Evolutionary conservation across 345 rosid species (phyloP).

Genomic region (Euphorbia lathyris): DNA sequence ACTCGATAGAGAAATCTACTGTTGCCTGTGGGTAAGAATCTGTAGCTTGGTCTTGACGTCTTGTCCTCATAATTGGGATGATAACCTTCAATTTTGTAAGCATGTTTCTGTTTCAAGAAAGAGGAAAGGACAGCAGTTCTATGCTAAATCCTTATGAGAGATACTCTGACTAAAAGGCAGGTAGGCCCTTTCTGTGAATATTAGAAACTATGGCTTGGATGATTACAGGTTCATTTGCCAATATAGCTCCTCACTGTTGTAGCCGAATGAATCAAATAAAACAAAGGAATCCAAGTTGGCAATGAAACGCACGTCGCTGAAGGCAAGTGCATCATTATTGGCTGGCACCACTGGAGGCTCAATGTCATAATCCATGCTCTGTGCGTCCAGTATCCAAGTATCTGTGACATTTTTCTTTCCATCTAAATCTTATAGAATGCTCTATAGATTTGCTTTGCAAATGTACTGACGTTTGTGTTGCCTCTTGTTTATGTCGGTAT

Average conservation of each 20-base stretch:
- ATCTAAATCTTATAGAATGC: conserved; percentile 10
- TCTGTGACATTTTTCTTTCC: conserved; percentile 16
- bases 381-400: conserved; percentile 39
- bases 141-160: too few species aligned
- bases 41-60: too few species aligned
- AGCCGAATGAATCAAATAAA: conserved; percentile 36
- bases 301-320: conserved; percentile 42
- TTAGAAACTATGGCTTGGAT: conserved; percentile 1
- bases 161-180: neutral
- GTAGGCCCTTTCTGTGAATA: neutral
- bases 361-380: conserved; percentile 32
- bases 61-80: neutral
- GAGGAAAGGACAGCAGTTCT: neutral
- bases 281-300: conserved; percentile 47
- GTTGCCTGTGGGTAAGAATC: neutral
- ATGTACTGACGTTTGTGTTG: conserved; percentile 16
- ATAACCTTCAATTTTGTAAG: neutral
- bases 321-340: conserved; percentile 24
- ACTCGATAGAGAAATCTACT: neutral
- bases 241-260: neutral
- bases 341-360: conserved; percentile 38
- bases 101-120: neutral
- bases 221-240: neutral
- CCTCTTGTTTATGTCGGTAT: conserved; percentile 2
- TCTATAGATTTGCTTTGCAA: neutral